Percentiles rank a stretch among this genome's conserved stretches.
These are phyloP conservation scores for Kwoniella bestiolae DNA, from an alignment of 768 basidiomycete species.

Conservation along the genomic window DNA sequence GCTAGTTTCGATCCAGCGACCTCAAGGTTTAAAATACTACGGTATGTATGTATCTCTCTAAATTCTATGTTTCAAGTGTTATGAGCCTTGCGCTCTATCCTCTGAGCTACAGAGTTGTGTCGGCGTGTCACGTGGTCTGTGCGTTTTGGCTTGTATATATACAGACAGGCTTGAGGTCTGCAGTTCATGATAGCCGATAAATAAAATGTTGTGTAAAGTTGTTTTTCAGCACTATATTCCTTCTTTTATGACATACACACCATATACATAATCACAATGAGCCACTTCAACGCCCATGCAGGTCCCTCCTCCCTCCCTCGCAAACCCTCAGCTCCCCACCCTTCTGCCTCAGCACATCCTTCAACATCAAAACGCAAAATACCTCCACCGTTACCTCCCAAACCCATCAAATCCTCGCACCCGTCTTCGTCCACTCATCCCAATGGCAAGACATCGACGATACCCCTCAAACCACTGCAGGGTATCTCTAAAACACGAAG, in stretches of 20 bases:
- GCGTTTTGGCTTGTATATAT: not conserved
- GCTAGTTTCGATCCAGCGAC: slow-evolving; percentile 18
- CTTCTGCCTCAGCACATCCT: not conserved
- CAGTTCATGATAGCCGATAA: no score
- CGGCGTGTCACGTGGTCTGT: not conserved
- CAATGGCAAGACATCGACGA: slow-evolving; percentile 7
- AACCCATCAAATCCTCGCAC: slow-evolving; percentile 21
- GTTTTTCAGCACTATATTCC: no score
- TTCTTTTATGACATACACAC: no score
- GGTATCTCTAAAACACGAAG: slow-evolving; percentile 38
- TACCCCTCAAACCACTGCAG: slow-evolving; percentile 44
- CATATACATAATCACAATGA: no score
- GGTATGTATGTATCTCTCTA: not conserved
- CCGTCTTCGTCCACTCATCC: slow-evolving; percentile 8
- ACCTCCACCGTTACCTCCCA: slow-evolving; percentile 24
- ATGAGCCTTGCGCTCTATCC: slow-evolving; percentile 17
- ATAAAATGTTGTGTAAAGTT: no score
- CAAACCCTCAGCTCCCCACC: slow-evolving; percentile 22
- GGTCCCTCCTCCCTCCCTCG: slow-evolving; percentile 25
- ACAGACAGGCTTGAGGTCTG: no score
- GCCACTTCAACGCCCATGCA: no score
- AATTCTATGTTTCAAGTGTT: not conserved
- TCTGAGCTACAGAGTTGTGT: slow-evolving; percentile 14
- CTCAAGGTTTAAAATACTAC: not conserved
- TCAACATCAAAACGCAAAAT: slow-evolving; percentile 20